Conservation (phyloP, 306 rosid genomes). For the Macrotyloma uniflorum region DNA sequence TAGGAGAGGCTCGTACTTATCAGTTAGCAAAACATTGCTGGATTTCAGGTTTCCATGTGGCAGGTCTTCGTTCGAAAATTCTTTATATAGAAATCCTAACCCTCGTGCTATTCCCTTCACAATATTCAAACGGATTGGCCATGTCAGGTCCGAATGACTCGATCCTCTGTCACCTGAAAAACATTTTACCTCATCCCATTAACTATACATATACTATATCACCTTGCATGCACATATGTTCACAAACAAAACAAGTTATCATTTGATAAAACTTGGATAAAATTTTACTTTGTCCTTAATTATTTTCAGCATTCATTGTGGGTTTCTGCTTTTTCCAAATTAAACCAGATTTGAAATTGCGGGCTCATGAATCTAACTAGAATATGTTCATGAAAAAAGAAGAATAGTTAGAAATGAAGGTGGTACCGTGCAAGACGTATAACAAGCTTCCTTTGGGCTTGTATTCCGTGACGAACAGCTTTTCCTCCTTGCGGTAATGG, state of each 20-base stretch:
- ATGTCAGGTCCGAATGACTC: slow-evolving; percentile 67
- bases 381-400: too few species aligned
- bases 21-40: slow-evolving; percentile 71
- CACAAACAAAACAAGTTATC: too few species aligned
- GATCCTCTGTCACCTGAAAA: slow-evolving; percentile 80
- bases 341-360: too few species aligned
- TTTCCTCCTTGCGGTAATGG: slow-evolving; percentile 89
- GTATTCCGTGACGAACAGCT: slow-evolving; percentile 69
- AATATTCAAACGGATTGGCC: slow-evolving; percentile 75
- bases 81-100: slow-evolving; percentile 62
- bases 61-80: slow-evolving; percentile 56
- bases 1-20: slow-evolving; percentile 66
- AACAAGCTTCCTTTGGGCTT: slow-evolving; percentile 88
- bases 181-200: neutral
- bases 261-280: too few species aligned
- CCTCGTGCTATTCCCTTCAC: slow-evolving; percentile 72
- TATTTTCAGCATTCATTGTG: too few species aligned
- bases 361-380: too few species aligned
- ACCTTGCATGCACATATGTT: neutral
- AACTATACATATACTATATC: neutral
- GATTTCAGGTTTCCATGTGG: slow-evolving; percentile 98
- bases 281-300: too few species aligned
- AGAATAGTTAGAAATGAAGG: neutral
- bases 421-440: slow-evolving; percentile 78
- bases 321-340: too few species aligned